A percentile compares a stretch with the other conserved stretches of the same genome.
Evolutionary conservation across 2,329 filamentous ascomycete species (phyloP).

Genomic region (Cladophialophora chaetospira): DNA sequence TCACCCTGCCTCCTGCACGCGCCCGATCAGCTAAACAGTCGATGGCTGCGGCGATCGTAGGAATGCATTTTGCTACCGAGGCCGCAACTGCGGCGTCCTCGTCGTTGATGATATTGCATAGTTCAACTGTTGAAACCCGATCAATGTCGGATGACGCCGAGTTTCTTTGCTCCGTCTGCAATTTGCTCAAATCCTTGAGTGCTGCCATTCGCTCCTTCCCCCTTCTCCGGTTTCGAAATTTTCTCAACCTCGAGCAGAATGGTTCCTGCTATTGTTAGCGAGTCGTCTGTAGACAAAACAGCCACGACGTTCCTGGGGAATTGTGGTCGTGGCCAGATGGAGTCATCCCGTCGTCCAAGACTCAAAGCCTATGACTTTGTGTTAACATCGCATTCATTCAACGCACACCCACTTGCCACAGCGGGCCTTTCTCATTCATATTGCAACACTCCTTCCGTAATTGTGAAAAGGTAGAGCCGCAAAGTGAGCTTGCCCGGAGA

Average conservation of each 20-base stretch:
- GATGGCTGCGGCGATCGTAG: slow-evolving; percentile 40
- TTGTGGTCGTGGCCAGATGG: too few relatives aligned
- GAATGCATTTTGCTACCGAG: slow-evolving; percentile 38
- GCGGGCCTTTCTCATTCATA: background rate
- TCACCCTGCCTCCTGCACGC: slow-evolving; percentile 39
- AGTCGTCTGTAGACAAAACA: too few relatives aligned
- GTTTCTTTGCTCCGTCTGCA: slow-evolving; percentile 46
- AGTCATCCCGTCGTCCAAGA: background rate
- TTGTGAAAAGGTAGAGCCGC: background rate
- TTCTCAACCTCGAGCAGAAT: background rate
- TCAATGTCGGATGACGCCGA: slow-evolving; percentile 41
- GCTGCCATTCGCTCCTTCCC: background rate
- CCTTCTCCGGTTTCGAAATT: background rate
- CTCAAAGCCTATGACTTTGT: background rate
- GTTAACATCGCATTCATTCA: background rate
- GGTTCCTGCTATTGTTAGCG: background rate
- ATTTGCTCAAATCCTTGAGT: slow-evolving; percentile 34
- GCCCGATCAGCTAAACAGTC: slow-evolving; percentile 39
- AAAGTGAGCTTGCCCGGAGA: background rate
- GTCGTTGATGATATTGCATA: slow-evolving; percentile 43
- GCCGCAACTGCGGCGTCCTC: slow-evolving; percentile 41
- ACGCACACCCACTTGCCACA: background rate
- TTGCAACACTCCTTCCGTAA: slow-evolving; percentile 1
- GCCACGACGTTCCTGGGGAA: too few relatives aligned
- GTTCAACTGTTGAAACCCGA: slow-evolving; percentile 41